These are phyloP conservation scores for Fusarium drepaniforme DNA, from an alignment of 2,329 filamentous ascomycete genomes.

Conservation along the genomic window DNA sequence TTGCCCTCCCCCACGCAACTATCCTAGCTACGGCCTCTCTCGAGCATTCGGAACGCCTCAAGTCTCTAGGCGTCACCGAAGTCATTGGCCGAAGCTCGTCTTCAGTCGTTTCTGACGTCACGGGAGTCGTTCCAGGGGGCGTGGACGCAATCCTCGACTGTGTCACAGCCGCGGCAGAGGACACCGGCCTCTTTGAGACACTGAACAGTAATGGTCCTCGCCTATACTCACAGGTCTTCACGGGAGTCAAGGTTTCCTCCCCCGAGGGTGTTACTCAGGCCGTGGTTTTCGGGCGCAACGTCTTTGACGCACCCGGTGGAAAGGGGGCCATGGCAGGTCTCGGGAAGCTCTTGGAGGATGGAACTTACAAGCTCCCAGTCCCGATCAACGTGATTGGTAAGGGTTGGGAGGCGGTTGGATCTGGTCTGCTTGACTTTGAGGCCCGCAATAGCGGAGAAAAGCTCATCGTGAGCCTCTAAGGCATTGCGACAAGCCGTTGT, in stretches of 20 bases:
- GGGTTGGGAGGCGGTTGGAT: conserved; percentile 25
- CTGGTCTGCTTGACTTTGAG: conserved; percentile 23
- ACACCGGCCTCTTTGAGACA: conserved; percentile 18
- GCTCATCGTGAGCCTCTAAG: conserved; percentile 24
- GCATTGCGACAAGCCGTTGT: neutral
- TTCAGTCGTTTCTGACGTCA: conserved; percentile 12
- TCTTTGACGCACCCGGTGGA: conserved; percentile 30
- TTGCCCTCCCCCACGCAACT: conserved; percentile 23
- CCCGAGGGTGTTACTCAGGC: conserved; percentile 12
- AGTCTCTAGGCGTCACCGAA: conserved; percentile 16
- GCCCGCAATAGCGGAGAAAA: conserved; percentile 35
- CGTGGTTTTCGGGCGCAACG: conserved; percentile 29
- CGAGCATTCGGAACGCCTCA: conserved; percentile 20
- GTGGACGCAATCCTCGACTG: conserved; percentile 39
- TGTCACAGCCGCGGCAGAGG: conserved; percentile 26
- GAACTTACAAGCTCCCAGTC: conserved; percentile 26
- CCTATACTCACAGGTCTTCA: conserved; percentile 36
- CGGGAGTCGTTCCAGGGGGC: neutral
- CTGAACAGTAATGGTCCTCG: conserved; percentile 10
- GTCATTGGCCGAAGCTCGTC: conserved; percentile 22
- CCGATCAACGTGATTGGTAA: conserved; percentile 26
- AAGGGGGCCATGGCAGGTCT: conserved; percentile 24
- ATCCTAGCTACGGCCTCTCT: conserved; percentile 30
- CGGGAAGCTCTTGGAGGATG: conserved; percentile 16
- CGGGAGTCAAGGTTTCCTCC: conserved; percentile 15